Evolutionary conservation across 495 filamentous ascomycete species (phyloP).

Genomic region (Hypomontagnella submonticulosa): DNA sequence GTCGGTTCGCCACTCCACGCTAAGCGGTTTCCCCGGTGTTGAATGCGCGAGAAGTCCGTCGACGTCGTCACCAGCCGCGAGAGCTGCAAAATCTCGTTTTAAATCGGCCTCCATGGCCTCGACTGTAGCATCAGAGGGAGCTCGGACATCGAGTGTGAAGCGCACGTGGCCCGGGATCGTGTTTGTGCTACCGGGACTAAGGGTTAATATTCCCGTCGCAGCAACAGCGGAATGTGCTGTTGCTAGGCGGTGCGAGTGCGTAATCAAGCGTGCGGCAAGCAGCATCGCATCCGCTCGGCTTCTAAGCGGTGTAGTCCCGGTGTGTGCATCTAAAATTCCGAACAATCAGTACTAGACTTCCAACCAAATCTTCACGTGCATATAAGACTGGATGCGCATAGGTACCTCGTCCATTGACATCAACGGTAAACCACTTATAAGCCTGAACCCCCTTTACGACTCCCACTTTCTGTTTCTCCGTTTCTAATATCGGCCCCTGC

Average conservation of each 20-base stretch:
- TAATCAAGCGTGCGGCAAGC: slow-evolving; percentile 69
- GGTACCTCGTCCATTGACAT: slow-evolving; percentile 63
- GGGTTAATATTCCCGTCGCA: slow-evolving; percentile 75
- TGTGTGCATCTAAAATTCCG: slow-evolving; percentile 63
- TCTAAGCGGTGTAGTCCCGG: slow-evolving; percentile 78
- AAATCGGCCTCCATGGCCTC: slow-evolving; percentile 44
- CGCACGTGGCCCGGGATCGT: slow-evolving; percentile 77
- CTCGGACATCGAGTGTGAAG: slow-evolving; percentile 79
- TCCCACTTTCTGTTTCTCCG: slow-evolving; percentile 70
- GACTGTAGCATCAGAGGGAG: slow-evolving; percentile 67
- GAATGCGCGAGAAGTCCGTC: slow-evolving; percentile 29
- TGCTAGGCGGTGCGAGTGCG: slow-evolving; percentile 71
- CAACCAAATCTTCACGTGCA: not conserved
- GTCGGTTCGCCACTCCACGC: slow-evolving; percentile 48
- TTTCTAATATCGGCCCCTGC: slow-evolving; percentile 77
- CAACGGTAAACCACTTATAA: slow-evolving; percentile 77
- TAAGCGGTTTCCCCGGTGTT: slow-evolving; percentile 35
- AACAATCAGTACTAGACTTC: slow-evolving; percentile 8
- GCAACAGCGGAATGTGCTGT: slow-evolving; percentile 67
- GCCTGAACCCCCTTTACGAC: slow-evolving; percentile 76
- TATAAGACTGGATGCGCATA: not conserved
- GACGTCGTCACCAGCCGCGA: slow-evolving; percentile 44
- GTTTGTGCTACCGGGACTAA: slow-evolving; percentile 67
- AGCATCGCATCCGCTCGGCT: slow-evolving; percentile 70
- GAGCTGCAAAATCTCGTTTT: slow-evolving; percentile 43